Base-by-base conservation (phyloP, 2,329 filamentous ascomycete genomes). In the Colletotrichum lindemuthianum region DNA sequence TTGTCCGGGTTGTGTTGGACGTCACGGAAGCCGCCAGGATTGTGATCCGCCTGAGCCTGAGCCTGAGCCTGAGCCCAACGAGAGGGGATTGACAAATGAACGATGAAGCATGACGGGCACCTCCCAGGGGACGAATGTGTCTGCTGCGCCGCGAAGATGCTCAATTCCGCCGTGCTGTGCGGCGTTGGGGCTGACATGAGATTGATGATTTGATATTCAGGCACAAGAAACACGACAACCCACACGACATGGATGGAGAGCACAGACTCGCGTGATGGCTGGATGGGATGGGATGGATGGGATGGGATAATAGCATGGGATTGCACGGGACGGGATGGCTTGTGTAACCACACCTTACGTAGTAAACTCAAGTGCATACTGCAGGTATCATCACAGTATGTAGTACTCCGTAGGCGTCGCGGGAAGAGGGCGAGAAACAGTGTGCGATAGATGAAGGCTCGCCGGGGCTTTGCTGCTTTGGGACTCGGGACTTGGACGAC, bases 281-380 rank as follows among this genome's bases (percentile, higher is more conserved):
- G n/a, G 13, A 32, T 24, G 24, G 1, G 24, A 24, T 24, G 24
- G 24, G 24, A 3, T 24, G 24, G 24, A 24, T 4, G 24, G 24
- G 24, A 24, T 24, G 24, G 24, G 24, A 24, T 24, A 24, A 24
- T 24, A 24, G 24, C 24, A 24, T 24, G 24, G 24, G 24, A 24
- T 24, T 24, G 24, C 24, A 24, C 5, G 24, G 24, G 24, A 24
- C 24, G 24, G 24, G 24, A 24, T 24, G 24, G 24, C 54, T 49
- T 41, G 50, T 55, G 44, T 60, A 59, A 41, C 55, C 60, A 53
- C 55, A 61, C 15, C 10, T 16, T 32, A n/a, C n/a, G n/a, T n/a
- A n/a, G n/a, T n/a, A 37, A 51, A 2, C 24, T 24, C 24, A 24
- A 24, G 24, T 24, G 24, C 24, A n/a, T n/a, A n/a, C n/a, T n/a